Base-by-base conservation (phyloP, 2,329 filamentous ascomycete species). In the Pezicula rhizophila region DNA sequence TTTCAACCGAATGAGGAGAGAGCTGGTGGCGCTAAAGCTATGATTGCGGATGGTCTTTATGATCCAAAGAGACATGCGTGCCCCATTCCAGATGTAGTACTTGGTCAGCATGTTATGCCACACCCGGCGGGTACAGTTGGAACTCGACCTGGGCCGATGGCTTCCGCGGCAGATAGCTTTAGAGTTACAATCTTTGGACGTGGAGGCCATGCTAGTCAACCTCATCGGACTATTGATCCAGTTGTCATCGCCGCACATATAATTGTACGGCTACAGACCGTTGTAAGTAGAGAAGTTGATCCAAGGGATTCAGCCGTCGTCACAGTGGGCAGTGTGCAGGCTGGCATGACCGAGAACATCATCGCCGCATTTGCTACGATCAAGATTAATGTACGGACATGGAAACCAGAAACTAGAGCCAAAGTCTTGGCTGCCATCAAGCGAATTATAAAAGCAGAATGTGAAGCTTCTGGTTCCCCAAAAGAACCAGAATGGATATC, bases 1-100 rank as follows among this genome's bases (percentile, higher is more conserved):
- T 88, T 87, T 61, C 85, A 88, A 57, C 84, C 84, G 0, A 76
- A 78, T 2, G 84, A 87, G 60, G 84, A 88, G 62, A 70, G 76
- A 1, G 80, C 76, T 0, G 72, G 69, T 0, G 84, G 84, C 0
- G 84, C 84, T 0, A 74, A 75, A 63, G 67, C 79, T 20, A 84
- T 84, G 80, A 69, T 84, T 3, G 73, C 78, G 38, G 78, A 79
- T 56, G 78, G 79, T 0, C 56, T 82, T 31, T 82, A 80, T 54
- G 51, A 57, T 14, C 42, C 47, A 2, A 42, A 46, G 11, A 51
- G 45, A 15, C 64, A 73, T 7, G 71, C 67, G 46, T 67, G 80
- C 2, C 76, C 76, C 0, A 65, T 73, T n/a, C 79, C 78, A 3
- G 77, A 80, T 55, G 60, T 78, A n/a, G 72, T 75, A 7, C 63